phyloP scores from a whole-genome alignment of 441 rosid genomes.

The Populus hybrid region DNA sequence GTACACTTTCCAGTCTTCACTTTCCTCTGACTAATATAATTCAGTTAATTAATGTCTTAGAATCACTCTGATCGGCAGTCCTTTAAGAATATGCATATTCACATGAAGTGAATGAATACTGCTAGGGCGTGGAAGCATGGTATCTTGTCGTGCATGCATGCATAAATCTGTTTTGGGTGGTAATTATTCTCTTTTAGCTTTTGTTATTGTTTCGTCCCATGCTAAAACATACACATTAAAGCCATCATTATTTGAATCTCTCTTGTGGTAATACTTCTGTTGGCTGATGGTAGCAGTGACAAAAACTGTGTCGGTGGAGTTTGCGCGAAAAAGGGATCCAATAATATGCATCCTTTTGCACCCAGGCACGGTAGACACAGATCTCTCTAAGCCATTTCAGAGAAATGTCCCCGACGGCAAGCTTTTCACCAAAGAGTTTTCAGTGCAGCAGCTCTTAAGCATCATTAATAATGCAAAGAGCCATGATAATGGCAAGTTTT shows the following conservation, averaged over 20 bases:
- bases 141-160: neutral
- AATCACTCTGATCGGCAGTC: neutral
- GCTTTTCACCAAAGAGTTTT: constrained; percentile 79
- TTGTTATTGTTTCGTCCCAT: neutral
- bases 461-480: constrained; percentile 61
- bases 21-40: neutral
- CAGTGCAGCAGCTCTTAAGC: constrained; percentile 64
- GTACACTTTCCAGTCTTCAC: neutral
- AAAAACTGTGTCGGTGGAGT: constrained; percentile 65
- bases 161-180: neutral
- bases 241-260: neutral
- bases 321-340: constrained; percentile 73
- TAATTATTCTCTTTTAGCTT: neutral
- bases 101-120: neutral
- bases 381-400: constrained; percentile 83
- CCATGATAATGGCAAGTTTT: constrained; percentile 82
- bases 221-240: neutral
- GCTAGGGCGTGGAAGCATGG: neutral
- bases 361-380: constrained; percentile 97
- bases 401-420: constrained; percentile 73
- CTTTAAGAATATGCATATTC: neutral
- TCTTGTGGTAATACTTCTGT: neutral
- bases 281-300: constrained; percentile 51
- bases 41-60: neutral
- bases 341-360: constrained; percentile 75